phyloP scores from a whole-genome alignment of 164 flowering plant genomes.

The Vitis amurensis region DNA sequence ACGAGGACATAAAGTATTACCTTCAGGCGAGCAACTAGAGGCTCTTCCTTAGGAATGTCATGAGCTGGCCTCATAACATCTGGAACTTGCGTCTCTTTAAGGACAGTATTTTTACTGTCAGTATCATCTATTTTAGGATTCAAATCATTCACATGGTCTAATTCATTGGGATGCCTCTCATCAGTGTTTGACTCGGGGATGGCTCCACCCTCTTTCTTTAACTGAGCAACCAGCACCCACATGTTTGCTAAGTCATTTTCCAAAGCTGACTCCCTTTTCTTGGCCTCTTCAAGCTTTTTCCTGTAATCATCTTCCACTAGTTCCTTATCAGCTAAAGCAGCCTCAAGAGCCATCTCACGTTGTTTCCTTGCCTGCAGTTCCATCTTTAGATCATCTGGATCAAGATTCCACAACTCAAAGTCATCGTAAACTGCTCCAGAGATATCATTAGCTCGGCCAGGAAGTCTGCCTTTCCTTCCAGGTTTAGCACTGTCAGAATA shows the following conservation, averaged over 20 bases:
- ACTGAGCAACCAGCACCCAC: constrained; percentile 98
- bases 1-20: constrained; percentile 31
- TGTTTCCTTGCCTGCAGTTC: constrained; percentile 87
- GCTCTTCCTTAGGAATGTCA: constrained; percentile 57
- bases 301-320: constrained; percentile 67
- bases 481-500: constrained; percentile 42
- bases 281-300: constrained; percentile 74
- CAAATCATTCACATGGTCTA: constrained; percentile 24
- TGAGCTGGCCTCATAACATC: constrained; percentile 39
- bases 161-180: constrained; percentile 31
- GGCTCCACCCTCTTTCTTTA: constrained; percentile 73
- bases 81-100: constrained; percentile 41
- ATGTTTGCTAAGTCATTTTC: constrained; percentile 97
- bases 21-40: constrained; percentile 80
- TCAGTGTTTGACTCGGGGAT: constrained; percentile 37
- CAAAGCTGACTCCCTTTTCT: constrained; percentile 75
- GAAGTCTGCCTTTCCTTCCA: constrained; percentile 60
- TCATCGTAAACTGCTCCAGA: constrained; percentile 51
- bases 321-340: constrained; percentile 88
- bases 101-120: constrained; percentile 24
- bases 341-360: constrained; percentile 80
- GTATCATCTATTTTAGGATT: constrained; percentile 26
- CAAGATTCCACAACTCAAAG: constrained; percentile 71
- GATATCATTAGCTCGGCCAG: constrained; percentile 51
- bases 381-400: constrained; percentile 75